These are phyloP conservation scores for Hyphodiscus sp. DNA, from an alignment of 2,329 filamentous ascomycete species.

Conservation along the genomic window DNA sequence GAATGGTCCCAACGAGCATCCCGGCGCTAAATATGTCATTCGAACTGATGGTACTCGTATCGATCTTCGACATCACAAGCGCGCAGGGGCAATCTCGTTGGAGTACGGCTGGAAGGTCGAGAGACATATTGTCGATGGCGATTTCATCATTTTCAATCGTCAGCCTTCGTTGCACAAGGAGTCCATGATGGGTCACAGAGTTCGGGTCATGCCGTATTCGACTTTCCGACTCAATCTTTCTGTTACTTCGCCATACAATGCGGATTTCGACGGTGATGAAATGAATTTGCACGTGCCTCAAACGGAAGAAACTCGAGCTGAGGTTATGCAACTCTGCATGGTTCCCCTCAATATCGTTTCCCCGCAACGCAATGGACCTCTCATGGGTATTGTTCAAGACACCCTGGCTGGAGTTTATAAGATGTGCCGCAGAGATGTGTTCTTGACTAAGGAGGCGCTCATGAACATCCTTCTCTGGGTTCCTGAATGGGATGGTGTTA, in stretches of 20 bases:
- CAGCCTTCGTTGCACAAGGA: conserved; percentile 99
- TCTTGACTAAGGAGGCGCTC: conserved; percentile 82
- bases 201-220: conserved; percentile 97
- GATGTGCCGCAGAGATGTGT: conserved; percentile 86
- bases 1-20: conserved; percentile 91
- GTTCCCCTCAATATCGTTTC: conserved; percentile 99
- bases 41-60: conserved; percentile 89
- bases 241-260: conserved; percentile 97
- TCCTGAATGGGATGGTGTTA: conserved; percentile 91
- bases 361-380: conserved; percentile 88
- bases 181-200: conserved; percentile 99
- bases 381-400: conserved; percentile 99
- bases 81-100: conserved; percentile 72
- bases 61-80: conserved; percentile 88
- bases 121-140: conserved; percentile 89
- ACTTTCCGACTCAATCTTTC: conserved; percentile 97
- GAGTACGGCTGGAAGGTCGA: conserved; percentile 99
- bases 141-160: conserved; percentile 99
- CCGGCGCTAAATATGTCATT: conserved; percentile 94
- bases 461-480: conserved; percentile 99
- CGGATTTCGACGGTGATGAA: conserved; percentile 99
- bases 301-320: conserved; percentile 91
- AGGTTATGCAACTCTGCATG: conserved; percentile 90
- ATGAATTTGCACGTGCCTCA: conserved; percentile 99
- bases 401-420: conserved; percentile 96